These are phyloP conservation scores for Penicillium sp. DNA, from an alignment of 2,329 filamentous ascomycete genomes.

Conservation along the genomic window DNA sequence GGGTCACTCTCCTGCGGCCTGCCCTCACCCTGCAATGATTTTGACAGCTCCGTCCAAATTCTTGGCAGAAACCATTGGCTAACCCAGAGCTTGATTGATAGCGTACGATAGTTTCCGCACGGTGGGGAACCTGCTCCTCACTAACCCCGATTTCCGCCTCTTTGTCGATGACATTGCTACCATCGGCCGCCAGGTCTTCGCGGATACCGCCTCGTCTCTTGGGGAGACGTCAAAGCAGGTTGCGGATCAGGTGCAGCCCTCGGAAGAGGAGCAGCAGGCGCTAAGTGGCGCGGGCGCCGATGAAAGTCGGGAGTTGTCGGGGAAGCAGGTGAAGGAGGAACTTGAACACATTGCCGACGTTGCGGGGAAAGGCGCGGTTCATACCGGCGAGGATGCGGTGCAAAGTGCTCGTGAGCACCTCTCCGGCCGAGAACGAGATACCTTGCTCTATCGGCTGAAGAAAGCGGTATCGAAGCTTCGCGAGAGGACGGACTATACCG, in stretches of 20 bases:
- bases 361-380: slow-evolving; percentile 40
- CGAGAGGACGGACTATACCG: slow-evolving; percentile 78
- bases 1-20: slow-evolving; percentile 14
- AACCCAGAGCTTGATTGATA: slow-evolving; percentile 36
- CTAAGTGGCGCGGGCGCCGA: slow-evolving; percentile 51
- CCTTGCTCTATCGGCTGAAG: slow-evolving; percentile 76
- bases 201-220: slow-evolving; percentile 79
- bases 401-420: slow-evolving; percentile 76
- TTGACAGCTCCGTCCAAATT: slow-evolving; percentile 6
- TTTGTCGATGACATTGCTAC: slow-evolving; percentile 81
- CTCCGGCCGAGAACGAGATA: slow-evolving; percentile 71
- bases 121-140: slow-evolving; percentile 80
- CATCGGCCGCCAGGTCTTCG: slow-evolving; percentile 81
- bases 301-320: slow-evolving; percentile 56
- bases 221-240: slow-evolving; percentile 76
- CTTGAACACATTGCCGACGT: slow-evolving; percentile 56
- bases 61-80: slow-evolving; percentile 12
- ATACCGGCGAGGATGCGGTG: slow-evolving; percentile 61
- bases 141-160: slow-evolving; percentile 86
- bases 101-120: slow-evolving; percentile 83
- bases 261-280: slow-evolving; percentile 61
- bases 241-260: slow-evolving; percentile 73
- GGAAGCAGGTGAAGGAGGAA: slow-evolving; percentile 66
- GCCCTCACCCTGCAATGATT: not conserved
- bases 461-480: slow-evolving; percentile 74